Percentiles rank a stretch among this genome's conserved stretches.
phyloP scores from a whole-genome alignment of 495 filamentous ascomycete genomes.

The Entonaema liquescens region DNA sequence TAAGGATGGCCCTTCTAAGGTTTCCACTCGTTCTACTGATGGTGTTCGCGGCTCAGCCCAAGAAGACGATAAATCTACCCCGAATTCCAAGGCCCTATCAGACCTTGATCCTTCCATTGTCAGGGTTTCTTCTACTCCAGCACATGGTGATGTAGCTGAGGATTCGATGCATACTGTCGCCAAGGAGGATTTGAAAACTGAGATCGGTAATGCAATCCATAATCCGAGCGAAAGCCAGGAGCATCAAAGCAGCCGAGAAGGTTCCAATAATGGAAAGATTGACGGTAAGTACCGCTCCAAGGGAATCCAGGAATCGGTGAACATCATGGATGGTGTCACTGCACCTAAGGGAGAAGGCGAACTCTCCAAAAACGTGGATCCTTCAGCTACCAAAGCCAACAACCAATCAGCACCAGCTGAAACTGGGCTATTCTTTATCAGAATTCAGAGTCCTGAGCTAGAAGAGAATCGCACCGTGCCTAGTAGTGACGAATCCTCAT shows the following conservation, averaged over 20 bases:
- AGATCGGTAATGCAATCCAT: not conserved
- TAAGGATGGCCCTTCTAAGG: not conserved
- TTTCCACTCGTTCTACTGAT: not conserved
- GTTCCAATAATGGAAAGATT: too few relatives aligned
- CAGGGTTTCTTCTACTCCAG: not conserved
- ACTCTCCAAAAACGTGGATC: not conserved
- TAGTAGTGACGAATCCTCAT: not conserved
- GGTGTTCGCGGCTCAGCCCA: not conserved
- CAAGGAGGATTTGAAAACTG: not conserved
- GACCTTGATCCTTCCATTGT: not conserved
- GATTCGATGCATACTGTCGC: not conserved
- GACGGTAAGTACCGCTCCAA: not conserved
- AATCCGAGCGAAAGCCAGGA: not conserved
- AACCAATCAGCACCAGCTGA: not conserved
- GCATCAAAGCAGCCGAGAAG: not conserved
- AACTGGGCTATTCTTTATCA: not conserved
- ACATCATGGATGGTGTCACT: not conserved
- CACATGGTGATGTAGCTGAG: not conserved
- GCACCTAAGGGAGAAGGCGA: not conserved
- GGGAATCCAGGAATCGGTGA: not conserved
- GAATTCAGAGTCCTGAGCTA: not conserved
- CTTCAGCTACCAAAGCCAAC: not conserved
- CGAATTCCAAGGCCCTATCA: not conserved
- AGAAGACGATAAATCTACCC: too few relatives aligned
- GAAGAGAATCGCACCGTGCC: not conserved